Evolutionary conservation across 768 basidiomycete species (phyloP).

Genomic region (Tephrocybe sp.): DNA sequence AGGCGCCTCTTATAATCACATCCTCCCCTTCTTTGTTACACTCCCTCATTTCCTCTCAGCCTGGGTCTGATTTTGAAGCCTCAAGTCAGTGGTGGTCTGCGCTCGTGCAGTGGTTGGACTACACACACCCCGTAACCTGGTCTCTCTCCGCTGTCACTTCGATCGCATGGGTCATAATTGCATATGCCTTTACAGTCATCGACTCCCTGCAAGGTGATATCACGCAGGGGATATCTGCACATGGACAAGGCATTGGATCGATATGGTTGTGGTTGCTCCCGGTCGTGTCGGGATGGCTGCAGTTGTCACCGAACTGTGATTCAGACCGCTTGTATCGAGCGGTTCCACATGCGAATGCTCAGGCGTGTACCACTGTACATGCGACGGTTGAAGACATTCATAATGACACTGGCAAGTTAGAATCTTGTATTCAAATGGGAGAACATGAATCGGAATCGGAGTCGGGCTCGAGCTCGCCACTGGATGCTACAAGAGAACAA

Average conservation of each 20-base stretch:
- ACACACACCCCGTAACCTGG: conserved; percentile 31
- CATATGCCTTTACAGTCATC: conserved; percentile 33
- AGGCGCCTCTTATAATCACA: conserved; percentile 30
- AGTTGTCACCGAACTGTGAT: conserved; percentile 38
- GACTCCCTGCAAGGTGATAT: conserved; percentile 22
- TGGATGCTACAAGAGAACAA: not conserved
- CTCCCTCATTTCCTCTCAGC: conserved; percentile 31
- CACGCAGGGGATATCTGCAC: conserved; percentile 20
- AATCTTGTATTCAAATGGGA: too few relatives aligned
- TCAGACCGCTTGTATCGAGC: conserved; percentile 26
- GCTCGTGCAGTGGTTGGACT: conserved; percentile 28
- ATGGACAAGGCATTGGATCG: conserved; percentile 35
- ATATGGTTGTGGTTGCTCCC: conserved; percentile 36
- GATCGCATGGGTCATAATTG: conserved; percentile 38
- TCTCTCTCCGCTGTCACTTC: conserved; percentile 34
- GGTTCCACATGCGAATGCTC: conserved; percentile 24
- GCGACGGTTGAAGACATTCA: too few relatives aligned
- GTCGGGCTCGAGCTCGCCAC: too few relatives aligned
- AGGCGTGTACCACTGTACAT: conserved; percentile 16
- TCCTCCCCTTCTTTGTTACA: conserved; percentile 24
- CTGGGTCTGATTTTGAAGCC: conserved; percentile 20
- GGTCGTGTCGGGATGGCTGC: conserved; percentile 33
- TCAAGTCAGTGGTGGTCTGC: conserved; percentile 36
- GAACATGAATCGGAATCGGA: too few relatives aligned
- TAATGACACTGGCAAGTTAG: too few relatives aligned